phyloP scores from a whole-genome alignment of 1,284 basidiomycete species.

The Neonothopanus nambi region DNA sequence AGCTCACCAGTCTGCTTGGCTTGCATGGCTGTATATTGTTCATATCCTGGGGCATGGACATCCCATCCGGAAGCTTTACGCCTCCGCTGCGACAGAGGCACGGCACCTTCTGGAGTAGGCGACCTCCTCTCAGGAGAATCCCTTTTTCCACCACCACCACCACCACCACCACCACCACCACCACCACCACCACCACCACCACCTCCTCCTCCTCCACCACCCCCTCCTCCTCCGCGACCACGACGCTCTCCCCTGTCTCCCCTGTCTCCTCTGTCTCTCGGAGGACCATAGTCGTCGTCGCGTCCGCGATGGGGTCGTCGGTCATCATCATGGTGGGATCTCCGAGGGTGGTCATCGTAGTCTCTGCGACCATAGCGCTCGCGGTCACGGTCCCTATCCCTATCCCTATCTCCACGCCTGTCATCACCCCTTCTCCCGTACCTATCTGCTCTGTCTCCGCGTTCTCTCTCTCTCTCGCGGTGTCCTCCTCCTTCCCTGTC shows the following conservation, averaged over 20 bases:
- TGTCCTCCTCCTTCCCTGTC: conserved; percentile 42
- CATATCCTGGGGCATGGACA: conserved; percentile 92
- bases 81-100: conserved; percentile 83
- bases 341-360: conserved; percentile 34
- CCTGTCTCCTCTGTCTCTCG: no score
- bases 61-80: conserved; percentile 94
- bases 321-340: conserved; percentile 23
- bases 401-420: conserved; percentile 45
- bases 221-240: conserved; percentile 47
- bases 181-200: no score
- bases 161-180: no score
- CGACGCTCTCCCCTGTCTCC: conserved; percentile 46
- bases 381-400: conserved; percentile 39
- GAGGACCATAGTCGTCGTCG: conserved; percentile 23
- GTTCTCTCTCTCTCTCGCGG: conserved; percentile 46
- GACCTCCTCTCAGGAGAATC: conserved; percentile 79
- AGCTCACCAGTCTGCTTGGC: conserved; percentile 92
- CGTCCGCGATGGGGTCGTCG: conserved; percentile 22
- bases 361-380: conserved; percentile 29
- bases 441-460: conserved; percentile 25
- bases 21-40: conserved; percentile 91
- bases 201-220: conserved; percentile 38
- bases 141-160: conserved; percentile 48
- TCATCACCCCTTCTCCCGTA: conserved; percentile 20
- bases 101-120: conserved; percentile 86